phyloP scores from a whole-genome alignment of 225 moss, liverwort and hornwort species.

The Marchantia paleacea region DNA sequence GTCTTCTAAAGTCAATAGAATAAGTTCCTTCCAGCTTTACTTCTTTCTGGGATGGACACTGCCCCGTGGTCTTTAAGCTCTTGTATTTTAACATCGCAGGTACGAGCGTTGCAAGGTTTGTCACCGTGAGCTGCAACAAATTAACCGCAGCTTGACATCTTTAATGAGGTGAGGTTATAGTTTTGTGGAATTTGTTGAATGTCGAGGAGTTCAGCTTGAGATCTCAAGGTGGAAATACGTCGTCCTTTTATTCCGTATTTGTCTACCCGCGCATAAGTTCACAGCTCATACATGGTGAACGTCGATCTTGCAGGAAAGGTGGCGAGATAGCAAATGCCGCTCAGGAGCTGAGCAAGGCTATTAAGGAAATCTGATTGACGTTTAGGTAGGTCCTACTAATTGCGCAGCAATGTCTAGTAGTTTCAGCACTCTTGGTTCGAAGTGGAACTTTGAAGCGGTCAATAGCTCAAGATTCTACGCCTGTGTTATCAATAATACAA shows the following conservation, averaged over 20 bases:
- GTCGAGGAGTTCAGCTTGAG: neutral
- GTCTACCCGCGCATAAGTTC: neutral
- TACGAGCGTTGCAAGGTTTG: slow-evolving; percentile 90
- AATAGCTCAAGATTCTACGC: slow-evolving; percentile 18
- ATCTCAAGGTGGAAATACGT: neutral
- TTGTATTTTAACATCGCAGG: slow-evolving; percentile 25
- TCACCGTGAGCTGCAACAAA: slow-evolving; percentile 73
- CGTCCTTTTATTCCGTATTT: neutral
- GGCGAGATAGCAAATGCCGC: slow-evolving; percentile 72
- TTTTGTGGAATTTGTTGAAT: neutral
- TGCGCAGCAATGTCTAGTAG: slow-evolving; percentile 26
- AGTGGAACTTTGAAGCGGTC: slow-evolving; percentile 30
- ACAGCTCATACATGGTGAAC: neutral
- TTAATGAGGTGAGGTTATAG: slow-evolving; percentile 49
- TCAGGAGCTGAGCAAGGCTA: slow-evolving; percentile 63
- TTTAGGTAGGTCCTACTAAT: slow-evolving; percentile 35
- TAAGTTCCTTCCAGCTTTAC: too few species aligned
- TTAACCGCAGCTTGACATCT: slow-evolving; percentile 59
- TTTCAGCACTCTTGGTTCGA: slow-evolving; percentile 21
- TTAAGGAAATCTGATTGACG: slow-evolving; percentile 64
- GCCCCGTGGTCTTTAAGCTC: neutral
- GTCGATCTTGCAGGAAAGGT: slow-evolving; percentile 61
- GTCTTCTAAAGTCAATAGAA: too few species aligned
- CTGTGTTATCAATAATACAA: slow-evolving; percentile 36
- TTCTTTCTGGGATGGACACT: too few species aligned